Percentiles rank a stretch among this genome's conserved stretches.
Conservation (phyloP, 371 early-diverging fungal genomes). For the Lichtheimia hyalospora region DNA sequence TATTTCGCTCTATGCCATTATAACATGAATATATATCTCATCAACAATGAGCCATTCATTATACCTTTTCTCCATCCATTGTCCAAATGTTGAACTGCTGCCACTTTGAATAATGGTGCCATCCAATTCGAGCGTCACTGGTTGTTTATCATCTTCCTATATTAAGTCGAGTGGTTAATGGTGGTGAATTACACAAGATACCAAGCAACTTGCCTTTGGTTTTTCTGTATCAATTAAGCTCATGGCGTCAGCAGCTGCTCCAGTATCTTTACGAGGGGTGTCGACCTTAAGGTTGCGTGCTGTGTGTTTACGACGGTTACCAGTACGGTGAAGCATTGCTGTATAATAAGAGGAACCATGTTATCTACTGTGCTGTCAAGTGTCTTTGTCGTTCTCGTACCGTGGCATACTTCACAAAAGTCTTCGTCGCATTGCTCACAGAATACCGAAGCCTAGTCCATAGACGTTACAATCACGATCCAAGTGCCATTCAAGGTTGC, state of each 20-base stretch:
- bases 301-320: conserved; percentile 45
- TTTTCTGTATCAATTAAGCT: not conserved
- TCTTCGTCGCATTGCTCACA: conserved; percentile 84
- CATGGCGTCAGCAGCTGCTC: conserved; percentile 1
- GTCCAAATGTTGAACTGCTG: conserved; percentile 58
- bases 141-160: not conserved
- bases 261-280: not conserved
- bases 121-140: conserved; percentile 35
- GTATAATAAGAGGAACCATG: not conserved
- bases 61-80: conserved; percentile 71
- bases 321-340: conserved; percentile 57
- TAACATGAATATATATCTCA: not conserved
- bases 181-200: not conserved
- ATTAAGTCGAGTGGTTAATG: not conserved
- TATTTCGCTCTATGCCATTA: conserved; percentile 64
- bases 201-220: not conserved
- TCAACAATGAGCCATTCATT: not conserved
- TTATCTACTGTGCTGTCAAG: not conserved
- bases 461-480: not conserved
- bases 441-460: conserved; percentile 55
- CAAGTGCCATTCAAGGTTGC: not conserved
- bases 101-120: conserved; percentile 42
- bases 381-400: conserved; percentile 5
- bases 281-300: conserved; percentile 26
- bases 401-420: conserved; percentile 92